phyloP scores from a whole-genome alignment of 768 basidiomycete genomes.

The Kwoniella europaea region DNA sequence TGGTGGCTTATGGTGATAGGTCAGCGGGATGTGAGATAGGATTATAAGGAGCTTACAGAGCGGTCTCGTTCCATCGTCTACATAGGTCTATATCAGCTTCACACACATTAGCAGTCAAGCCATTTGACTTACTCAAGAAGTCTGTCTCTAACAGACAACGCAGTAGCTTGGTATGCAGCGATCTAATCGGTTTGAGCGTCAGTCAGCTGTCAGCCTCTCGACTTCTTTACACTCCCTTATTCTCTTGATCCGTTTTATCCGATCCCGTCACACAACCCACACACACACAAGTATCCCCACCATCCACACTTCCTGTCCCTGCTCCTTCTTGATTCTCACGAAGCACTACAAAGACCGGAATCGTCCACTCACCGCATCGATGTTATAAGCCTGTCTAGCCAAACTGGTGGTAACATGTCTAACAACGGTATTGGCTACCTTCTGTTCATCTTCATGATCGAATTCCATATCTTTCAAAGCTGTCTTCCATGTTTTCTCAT shows the following conservation, averaged over 20 bases:
- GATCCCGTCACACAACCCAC: not conserved
- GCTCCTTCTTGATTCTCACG: not conserved
- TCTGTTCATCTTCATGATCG: constrained; percentile 44
- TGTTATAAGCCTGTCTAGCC: constrained; percentile 86
- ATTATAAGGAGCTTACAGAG: constrained; percentile 58
- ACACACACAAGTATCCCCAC: not conserved
- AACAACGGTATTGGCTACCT: constrained; percentile 51
- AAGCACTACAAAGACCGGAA: not conserved
- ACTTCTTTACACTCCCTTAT: not conserved
- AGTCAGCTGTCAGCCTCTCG: constrained; percentile 6
- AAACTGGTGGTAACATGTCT: constrained; percentile 66
- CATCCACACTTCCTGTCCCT: not conserved
- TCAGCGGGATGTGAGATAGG: not conserved
- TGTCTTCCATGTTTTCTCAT: constrained; percentile 57
- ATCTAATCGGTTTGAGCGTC: constrained; percentile 58
- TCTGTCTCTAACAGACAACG: constrained; percentile 84
- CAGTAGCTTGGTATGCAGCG: constrained; percentile 90
- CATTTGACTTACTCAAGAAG: constrained; percentile 67
- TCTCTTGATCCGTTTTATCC: not conserved
- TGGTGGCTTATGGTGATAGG: constrained; percentile 46
- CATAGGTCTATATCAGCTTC: not conserved
- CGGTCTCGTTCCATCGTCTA: constrained; percentile 73
- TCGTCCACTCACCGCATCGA: constrained; percentile 62
- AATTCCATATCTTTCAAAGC: constrained; percentile 53
- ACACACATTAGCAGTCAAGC: constrained; percentile 2